Base-by-base conservation (phyloP, 1,284 basidiomycete genomes). In the Coniferiporia weirii region DNA sequence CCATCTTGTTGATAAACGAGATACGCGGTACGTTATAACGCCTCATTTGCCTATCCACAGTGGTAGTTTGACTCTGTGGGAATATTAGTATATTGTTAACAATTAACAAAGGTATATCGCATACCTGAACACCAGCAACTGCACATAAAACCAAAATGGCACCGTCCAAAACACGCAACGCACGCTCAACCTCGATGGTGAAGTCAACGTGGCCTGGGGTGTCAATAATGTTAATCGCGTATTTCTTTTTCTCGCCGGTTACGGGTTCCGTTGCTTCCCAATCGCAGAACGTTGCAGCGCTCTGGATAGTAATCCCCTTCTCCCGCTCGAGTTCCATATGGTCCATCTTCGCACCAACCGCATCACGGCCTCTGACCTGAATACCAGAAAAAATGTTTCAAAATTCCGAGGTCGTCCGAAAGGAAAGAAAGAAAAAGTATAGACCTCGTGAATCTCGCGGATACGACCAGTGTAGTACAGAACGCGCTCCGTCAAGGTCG, bases 1-100 rank as follows among this genome's bases (percentile, higher is more conserved):
- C 97, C 97, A 99, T 99, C 77, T 99, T 99, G 78, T 99, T 99
- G 71, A 99, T 89, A 71, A 99, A 99, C 0, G 94, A 96, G 62
- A 99, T 82, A 56, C 97, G 83, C 59, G 97, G 97, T 61, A 99
- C 94, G 66, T 89, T 87, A 71, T 99, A 99, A 46, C 97, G 84
- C 65, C 92, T 82, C 97, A 99, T 99, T 79, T 99, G 97, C 64
- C 97, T 81, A 75, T 99, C 97, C 54, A 99, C 97, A 8, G 97
- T 99, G 54, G 96, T 99, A 1, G 97, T 99, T 83, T 99, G 97
- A 75, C 91, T 92, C 85, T 93, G 72, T 17, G 51, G 45, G 35
- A 32, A 32, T 27, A 17, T 43, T 20, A 46, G 8, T 19, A 36
- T 7, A 27, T 36, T 44, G 34, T 32, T 40, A 19, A 51, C 3